A percentile compares a stretch with the other conserved stretches of the same genome.
These are phyloP conservation scores for Gymnopilus dilepis DNA, from an alignment of 768 basidiomycete species.

Conservation along the genomic window DNA sequence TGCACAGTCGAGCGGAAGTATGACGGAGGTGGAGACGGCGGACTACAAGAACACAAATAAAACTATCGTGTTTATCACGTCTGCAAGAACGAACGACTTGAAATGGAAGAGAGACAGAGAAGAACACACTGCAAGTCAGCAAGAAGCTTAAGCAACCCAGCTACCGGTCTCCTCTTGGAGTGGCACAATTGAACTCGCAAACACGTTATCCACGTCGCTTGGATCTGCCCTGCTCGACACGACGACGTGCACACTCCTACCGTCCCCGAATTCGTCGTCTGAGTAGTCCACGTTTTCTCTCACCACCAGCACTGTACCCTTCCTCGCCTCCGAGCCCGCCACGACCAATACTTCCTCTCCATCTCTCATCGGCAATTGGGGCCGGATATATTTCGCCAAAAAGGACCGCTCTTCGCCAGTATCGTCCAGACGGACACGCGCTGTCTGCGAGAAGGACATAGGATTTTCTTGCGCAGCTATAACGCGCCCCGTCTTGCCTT, in stretches of 20 bases:
- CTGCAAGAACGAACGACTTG: neutral
- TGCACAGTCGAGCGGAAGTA: too few species aligned
- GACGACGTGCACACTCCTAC: slow-evolving; percentile 28
- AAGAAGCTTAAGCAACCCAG: too few species aligned
- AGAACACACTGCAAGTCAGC: too few species aligned
- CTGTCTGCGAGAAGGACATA: slow-evolving; percentile 41
- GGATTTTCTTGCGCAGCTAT: slow-evolving; percentile 37
- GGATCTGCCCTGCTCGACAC: slow-evolving; percentile 43
- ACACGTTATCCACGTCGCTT: slow-evolving; percentile 40
- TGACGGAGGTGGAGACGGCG: too few species aligned
- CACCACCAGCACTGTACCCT: slow-evolving; percentile 51
- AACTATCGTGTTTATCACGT: neutral
- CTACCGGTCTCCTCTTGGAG: slow-evolving; percentile 32
- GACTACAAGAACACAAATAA: neutral
- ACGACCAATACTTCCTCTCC: slow-evolving; percentile 58
- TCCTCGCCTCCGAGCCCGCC: slow-evolving; percentile 39
- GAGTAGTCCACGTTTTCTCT: slow-evolving; percentile 39
- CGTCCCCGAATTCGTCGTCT: neutral
- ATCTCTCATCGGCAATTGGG: slow-evolving; percentile 32
- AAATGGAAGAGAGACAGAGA: neutral
- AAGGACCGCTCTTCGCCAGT: slow-evolving; percentile 32
- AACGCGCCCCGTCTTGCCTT: slow-evolving; percentile 36
- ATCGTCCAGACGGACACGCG: slow-evolving; percentile 36
- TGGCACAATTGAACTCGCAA: slow-evolving; percentile 39
- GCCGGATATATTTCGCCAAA: slow-evolving; percentile 34